phyloP scores from a whole-genome alignment of 1,284 basidiomycete species.

The Ceratobasidium sp. region DNA sequence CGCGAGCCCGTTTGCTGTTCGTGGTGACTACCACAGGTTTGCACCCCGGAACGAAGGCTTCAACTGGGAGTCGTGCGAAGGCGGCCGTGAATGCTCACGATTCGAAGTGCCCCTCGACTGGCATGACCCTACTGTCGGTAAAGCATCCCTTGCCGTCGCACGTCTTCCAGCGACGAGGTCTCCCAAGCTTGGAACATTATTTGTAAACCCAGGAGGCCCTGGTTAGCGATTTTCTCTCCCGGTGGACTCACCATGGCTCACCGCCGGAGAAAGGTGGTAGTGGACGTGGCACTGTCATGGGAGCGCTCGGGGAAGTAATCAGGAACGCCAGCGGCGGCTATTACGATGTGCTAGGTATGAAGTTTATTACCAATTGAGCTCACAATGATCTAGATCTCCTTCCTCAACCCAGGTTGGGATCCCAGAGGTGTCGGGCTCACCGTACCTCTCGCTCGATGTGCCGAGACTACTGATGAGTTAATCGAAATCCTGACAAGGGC shows the following conservation, averaged over 20 bases:
- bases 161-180: no score
- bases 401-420: conserved; percentile 20
- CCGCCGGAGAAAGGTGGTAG: not conserved
- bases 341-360: conserved; percentile 27
- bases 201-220: conserved; percentile 35
- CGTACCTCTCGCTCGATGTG: no score
- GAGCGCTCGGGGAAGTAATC: not conserved
- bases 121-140: no score
- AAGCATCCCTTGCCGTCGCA: no score
- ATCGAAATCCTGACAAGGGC: no score
- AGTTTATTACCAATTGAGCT: no score
- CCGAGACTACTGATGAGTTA: no score
- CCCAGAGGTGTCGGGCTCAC: no score
- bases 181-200: conserved; percentile 29
- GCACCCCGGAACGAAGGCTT: no score
- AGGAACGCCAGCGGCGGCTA: conserved; percentile 8
- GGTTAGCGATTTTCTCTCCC: not conserved
- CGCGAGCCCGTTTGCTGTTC: not conserved
- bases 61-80: no score
- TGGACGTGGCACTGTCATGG: not conserved
- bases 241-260: not conserved
- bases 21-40: not conserved
- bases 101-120: no score
- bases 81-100: conserved; percentile 3
- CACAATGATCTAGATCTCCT: not conserved